Percentiles rank a stretch among this genome's conserved stretches.
Conservation (phyloP, 805 yeast genomes). For the Myxozyma geophila region DNA sequence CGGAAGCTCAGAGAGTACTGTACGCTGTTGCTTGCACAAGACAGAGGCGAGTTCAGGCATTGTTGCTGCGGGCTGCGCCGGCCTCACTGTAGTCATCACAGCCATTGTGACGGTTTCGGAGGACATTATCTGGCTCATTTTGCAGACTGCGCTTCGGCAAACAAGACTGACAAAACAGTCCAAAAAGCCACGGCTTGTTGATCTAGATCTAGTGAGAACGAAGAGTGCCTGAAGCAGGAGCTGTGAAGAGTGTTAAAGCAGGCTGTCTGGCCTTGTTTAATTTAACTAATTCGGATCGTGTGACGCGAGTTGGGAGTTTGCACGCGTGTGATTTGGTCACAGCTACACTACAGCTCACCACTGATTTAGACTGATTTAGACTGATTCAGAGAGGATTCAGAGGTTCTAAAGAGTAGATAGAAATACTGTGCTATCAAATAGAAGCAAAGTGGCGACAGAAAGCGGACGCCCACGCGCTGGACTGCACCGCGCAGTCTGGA, state of each 20-base stretch:
- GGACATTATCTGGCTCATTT: not conserved
- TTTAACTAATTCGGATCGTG: conserved; percentile 2
- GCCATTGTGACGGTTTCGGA: not conserved
- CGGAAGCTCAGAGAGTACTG: conserved; percentile 2
- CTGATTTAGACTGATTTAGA: not conserved
- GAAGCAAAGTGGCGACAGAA: too few relatives aligned
- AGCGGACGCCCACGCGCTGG: too few relatives aligned
- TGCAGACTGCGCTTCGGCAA: too few relatives aligned
- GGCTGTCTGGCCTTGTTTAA: not conserved
- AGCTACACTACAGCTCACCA: not conserved
- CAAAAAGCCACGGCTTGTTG: not conserved
- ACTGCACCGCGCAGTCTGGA: too few relatives aligned
- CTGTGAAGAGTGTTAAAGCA: not conserved
- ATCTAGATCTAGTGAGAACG: not conserved
- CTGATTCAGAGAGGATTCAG: too few relatives aligned
- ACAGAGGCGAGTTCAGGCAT: not conserved
- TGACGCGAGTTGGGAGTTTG: conserved; percentile 11
- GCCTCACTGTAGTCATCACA: not conserved
- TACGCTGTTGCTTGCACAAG: not conserved
- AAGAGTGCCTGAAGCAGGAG: not conserved
- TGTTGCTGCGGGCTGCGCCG: not conserved
- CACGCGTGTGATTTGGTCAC: not conserved
- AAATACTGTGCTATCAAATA: too few relatives aligned
- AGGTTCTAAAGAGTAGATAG: too few relatives aligned
- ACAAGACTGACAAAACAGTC: too few relatives aligned